phyloP scores from a whole-genome alignment of 148 eudicot species.

The Gaultheria prostrata region DNA sequence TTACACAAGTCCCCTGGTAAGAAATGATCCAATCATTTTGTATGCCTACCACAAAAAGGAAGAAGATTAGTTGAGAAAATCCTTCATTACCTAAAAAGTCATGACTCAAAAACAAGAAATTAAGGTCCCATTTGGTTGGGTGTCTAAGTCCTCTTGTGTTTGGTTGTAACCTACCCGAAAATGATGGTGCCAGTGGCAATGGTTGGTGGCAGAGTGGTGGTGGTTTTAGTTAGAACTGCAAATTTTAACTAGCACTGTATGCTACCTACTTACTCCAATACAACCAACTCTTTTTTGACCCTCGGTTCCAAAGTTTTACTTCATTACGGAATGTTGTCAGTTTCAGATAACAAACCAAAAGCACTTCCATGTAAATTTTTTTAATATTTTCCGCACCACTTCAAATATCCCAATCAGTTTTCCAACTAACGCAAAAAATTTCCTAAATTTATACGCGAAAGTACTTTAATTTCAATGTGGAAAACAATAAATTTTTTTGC shows the following conservation, averaged over 20 bases:
- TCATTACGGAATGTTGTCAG: background rate
- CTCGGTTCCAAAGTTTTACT: background rate
- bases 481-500: background rate
- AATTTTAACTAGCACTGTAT: background rate
- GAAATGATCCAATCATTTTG: slow-evolving; percentile 82
- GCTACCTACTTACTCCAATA: background rate
- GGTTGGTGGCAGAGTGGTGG: background rate
- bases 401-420: background rate
- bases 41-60: slow-evolving; percentile 43
- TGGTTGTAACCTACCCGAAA: background rate
- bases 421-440: background rate
- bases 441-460: background rate
- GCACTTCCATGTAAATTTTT: background rate
- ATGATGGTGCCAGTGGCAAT: background rate
- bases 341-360: background rate
- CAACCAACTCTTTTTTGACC: background rate
- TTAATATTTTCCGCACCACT: background rate
- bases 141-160: background rate
- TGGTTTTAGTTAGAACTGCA: no score
- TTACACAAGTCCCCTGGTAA: slow-evolving; percentile 87
- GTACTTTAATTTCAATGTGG: background rate
- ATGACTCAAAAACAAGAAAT: background rate
- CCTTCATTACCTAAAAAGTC: background rate
- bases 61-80: slow-evolving; percentile 16
- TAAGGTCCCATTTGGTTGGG: background rate